These are phyloP conservation scores for Alternaria novae-zelandiae DNA, from an alignment of 2,329 filamentous ascomycete species.

Conservation along the genomic window DNA sequence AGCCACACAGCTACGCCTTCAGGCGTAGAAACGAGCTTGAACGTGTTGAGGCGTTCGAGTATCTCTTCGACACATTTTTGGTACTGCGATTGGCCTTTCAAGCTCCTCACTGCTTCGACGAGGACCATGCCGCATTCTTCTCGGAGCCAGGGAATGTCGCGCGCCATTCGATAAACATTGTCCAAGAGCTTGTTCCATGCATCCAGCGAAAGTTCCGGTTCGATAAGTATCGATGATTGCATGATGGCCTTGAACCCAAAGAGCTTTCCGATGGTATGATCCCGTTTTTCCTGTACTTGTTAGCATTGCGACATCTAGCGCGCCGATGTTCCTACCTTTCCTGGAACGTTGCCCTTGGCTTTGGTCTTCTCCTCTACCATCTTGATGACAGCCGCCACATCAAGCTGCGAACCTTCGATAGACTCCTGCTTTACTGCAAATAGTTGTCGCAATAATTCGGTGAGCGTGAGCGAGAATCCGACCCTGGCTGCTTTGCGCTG, in stretches of 20 bases:
- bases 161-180: slow-evolving; percentile 73
- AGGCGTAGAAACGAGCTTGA: slow-evolving; percentile 76
- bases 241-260: slow-evolving; percentile 89
- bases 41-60: slow-evolving; percentile 66
- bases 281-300: slow-evolving; percentile 75
- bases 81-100: slow-evolving; percentile 53
- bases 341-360: slow-evolving; percentile 58
- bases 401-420: slow-evolving; percentile 45
- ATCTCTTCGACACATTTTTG: slow-evolving; percentile 66
- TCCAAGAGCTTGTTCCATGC: slow-evolving; percentile 73
- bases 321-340: slow-evolving; percentile 53
- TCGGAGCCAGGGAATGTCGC: slow-evolving; percentile 86
- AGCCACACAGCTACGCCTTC: slow-evolving; percentile 93
- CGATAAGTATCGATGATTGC: slow-evolving; percentile 75
- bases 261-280: slow-evolving; percentile 82
- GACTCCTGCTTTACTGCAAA: slow-evolving; percentile 56
- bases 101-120: slow-evolving; percentile 71
- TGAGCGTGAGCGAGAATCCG: slow-evolving; percentile 87
- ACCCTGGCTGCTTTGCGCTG: slow-evolving; percentile 85
- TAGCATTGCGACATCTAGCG: slow-evolving; percentile 14
- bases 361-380: slow-evolving; percentile 61
- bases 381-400: slow-evolving; percentile 55
- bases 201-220: slow-evolving; percentile 58
- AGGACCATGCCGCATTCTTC: slow-evolving; percentile 87
- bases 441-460: slow-evolving; percentile 77